Base-by-base conservation (phyloP, 192 early-diverging fungal species). In the Backusella luteola region DNA sequence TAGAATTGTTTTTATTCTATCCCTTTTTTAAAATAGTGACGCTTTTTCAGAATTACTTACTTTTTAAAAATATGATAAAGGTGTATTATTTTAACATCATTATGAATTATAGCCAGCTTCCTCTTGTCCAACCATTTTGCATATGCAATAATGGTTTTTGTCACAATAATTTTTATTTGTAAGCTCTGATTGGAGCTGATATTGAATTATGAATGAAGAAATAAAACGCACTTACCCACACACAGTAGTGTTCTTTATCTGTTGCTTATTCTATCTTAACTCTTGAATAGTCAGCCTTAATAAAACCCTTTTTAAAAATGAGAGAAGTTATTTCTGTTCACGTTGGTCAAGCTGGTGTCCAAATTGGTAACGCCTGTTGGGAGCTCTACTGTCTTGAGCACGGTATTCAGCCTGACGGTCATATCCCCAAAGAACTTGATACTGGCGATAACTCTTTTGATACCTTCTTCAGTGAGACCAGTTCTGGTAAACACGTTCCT, bases 281-380 rank as follows among this genome's bases (percentile, higher is more conserved):
- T 74, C 42, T 74, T 70, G 69, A 59, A 74, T 63, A 56, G 12
- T 44, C 63, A 21, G 39, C 23, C 42, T 38, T 66, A 38, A 26
- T 66, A 56, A 56, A 56, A 56, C 73, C 36, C 73, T 34, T 46
- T n/a, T 46, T 71, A 75, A 83, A 21, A 67, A 85, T 85, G 84
- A 73, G 84, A 75, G 84, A 85, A 75, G 46, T 79, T 73, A 85
- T 85, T 76, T 77, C 74, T 69, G 76, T 85, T 69, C 84, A 85
- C 73, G 84, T 85, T 78, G 84, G 84, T 66, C 83, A 86, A 77
- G 85, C 83, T 66, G 93, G 93, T 91, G 90, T 94, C 80, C 93
- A 94, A 83, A 94, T 94, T 76, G 93, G 93, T 89, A 94, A 94
- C 84, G 92, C 93, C 84, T 94, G 93, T 81, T 94, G 93, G 93